A percentile compares a stretch with the other conserved stretches of the same genome.
Evolutionary conservation across 768 basidiomycete genomes (phyloP).

Genomic region (Galerina marginata): DNA sequence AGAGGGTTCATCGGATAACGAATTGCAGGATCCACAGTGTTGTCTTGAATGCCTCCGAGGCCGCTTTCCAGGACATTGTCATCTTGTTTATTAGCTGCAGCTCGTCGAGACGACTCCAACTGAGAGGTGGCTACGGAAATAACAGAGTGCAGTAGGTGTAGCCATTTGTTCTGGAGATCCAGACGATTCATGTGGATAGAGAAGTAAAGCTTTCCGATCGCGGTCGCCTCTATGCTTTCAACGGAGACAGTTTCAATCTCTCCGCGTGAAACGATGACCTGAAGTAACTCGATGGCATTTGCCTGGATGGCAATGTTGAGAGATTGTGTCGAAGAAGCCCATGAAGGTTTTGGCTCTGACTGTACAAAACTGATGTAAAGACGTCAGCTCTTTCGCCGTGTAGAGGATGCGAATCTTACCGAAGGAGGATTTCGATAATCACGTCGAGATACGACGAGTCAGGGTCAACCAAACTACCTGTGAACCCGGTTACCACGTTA

Average conservation of each 20-base stretch:
- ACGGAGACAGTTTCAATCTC: conserved; percentile 69
- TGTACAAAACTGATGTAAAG: conserved; percentile 63
- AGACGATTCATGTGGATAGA: conserved; percentile 72
- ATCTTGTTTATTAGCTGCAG: conserved; percentile 25
- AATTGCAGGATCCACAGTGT: conserved; percentile 32
- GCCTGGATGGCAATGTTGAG: conserved; percentile 74
- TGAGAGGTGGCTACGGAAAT: conserved; percentile 65
- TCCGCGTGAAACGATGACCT: conserved; percentile 80
- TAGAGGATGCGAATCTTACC: conserved; percentile 48
- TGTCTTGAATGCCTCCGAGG: conserved; percentile 36
- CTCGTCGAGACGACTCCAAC: conserved; percentile 35
- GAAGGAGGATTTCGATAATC: conserved; percentile 71
- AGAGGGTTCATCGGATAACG: conserved; percentile 69
- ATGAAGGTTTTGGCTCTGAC: conserved; percentile 68
- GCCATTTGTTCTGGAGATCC: conserved; percentile 91
- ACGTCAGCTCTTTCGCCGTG: conserved; percentile 4
- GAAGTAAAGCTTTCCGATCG: conserved; percentile 78
- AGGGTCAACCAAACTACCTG: conserved; percentile 46
- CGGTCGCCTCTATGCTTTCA: conserved; percentile 68
- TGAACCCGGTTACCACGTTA: conserved; percentile 11
- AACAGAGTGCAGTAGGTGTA: conserved; percentile 88
- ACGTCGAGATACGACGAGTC: conserved; percentile 80
- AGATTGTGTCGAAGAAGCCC: conserved; percentile 57
- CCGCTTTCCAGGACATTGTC: conserved; percentile 35
- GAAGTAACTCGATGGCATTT: conserved; percentile 79